phyloP scores from a whole-genome alignment of 495 filamentous ascomycete species.

The Xylaria grammica region DNA sequence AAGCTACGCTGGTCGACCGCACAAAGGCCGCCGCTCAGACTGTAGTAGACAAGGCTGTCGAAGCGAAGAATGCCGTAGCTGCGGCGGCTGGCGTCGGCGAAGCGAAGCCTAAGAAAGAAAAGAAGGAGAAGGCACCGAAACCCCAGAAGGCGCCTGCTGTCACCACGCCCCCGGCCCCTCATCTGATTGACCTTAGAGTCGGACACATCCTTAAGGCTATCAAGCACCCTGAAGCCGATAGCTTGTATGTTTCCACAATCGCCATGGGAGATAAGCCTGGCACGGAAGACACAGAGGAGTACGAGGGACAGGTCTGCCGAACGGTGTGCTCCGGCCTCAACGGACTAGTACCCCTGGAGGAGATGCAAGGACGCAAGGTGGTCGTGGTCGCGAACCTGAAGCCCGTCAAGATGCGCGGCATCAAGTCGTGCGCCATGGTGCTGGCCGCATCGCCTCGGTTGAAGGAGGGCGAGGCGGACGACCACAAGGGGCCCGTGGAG shows the following conservation, averaged over 20 bases:
- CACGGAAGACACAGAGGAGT: slow-evolving; percentile 82
- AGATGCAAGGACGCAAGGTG: slow-evolving; percentile 96
- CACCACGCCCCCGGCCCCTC: slow-evolving; percentile 75
- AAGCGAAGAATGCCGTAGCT: slow-evolving; percentile 45
- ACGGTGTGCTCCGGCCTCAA: slow-evolving; percentile 97
- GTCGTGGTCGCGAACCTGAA: slow-evolving; percentile 96
- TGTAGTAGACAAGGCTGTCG: slow-evolving; percentile 47
- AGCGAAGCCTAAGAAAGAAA: slow-evolving; percentile 79
- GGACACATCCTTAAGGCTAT: slow-evolving; percentile 95
- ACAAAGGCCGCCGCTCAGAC: slow-evolving; percentile 53
- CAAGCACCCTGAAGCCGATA: slow-evolving; percentile 96
- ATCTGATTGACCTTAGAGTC: slow-evolving; percentile 90
- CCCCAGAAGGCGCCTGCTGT: slow-evolving; percentile 68
- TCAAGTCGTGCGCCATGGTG: slow-evolving; percentile 96
- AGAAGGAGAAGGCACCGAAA: slow-evolving; percentile 79
- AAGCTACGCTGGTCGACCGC: slow-evolving; percentile 53
- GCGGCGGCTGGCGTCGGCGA: slow-evolving; percentile 45
- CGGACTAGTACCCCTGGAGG: slow-evolving; percentile 86
- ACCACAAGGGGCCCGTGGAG: slow-evolving; percentile 90
- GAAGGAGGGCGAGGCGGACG: slow-evolving; percentile 77
- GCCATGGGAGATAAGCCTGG: slow-evolving; percentile 88
- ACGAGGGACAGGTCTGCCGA: slow-evolving; percentile 84
- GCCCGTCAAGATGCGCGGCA: slow-evolving; percentile 97
- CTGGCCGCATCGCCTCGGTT: slow-evolving; percentile 86
- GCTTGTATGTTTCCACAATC: slow-evolving; percentile 94